phyloP scores from a whole-genome alignment of 441 rosid species.

The Breynia disticha region DNA sequence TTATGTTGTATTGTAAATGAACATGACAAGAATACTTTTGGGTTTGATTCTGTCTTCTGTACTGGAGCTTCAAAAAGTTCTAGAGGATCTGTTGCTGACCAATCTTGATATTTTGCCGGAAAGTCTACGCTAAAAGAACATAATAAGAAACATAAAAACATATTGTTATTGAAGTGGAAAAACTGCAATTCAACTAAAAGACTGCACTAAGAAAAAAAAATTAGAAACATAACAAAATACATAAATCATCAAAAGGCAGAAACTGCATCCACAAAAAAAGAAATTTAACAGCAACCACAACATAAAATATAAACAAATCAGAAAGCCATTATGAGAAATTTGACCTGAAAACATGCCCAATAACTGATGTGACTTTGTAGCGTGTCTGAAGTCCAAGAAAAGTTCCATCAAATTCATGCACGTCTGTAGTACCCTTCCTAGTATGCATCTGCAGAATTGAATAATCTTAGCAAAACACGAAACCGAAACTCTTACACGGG shows the following conservation, averaged over 20 bases:
- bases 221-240: background rate
- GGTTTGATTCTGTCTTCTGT: slow-evolving; percentile 64
- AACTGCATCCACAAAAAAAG: too few relatives aligned
- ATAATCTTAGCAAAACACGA: slow-evolving; percentile 7
- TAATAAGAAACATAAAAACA: slow-evolving; percentile 5
- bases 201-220: background rate
- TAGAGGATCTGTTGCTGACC: slow-evolving; percentile 55
- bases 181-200: background rate
- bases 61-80: slow-evolving; percentile 79
- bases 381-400: slow-evolving; percentile 53
- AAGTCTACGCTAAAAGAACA: slow-evolving; percentile 69
- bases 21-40: slow-evolving; percentile 36
- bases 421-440: slow-evolving; percentile 72
- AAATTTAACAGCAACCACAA: background rate
- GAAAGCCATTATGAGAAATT: slow-evolving; percentile 8
- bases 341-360: slow-evolving; percentile 93
- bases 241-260: background rate
- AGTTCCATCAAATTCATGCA: slow-evolving; percentile 69
- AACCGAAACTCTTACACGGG: background rate
- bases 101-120: slow-evolving; percentile 71
- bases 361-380: slow-evolving; percentile 74
- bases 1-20: too few relatives aligned
- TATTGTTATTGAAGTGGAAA: background rate
- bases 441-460: slow-evolving; percentile 50
- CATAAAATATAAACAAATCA: background rate